Percentiles rank a stretch among this genome's conserved stretches.
These are phyloP conservation scores for Globisporangium megalacanthum DNA, from an alignment of 352 stramenopile species.

Conservation along the genomic window DNA sequence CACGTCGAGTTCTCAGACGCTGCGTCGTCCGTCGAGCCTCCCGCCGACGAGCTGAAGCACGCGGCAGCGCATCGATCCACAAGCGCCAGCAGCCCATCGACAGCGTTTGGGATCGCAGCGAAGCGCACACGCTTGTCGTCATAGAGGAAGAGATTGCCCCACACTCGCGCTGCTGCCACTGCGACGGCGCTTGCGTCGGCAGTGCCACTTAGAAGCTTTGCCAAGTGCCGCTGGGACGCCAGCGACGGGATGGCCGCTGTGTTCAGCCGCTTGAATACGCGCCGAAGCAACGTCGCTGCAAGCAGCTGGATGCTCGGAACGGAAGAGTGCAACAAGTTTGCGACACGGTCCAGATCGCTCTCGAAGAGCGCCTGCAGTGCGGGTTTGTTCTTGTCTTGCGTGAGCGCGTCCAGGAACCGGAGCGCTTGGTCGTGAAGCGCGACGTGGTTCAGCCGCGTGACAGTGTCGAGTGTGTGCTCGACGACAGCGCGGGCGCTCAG, in stretches of 20 bases:
- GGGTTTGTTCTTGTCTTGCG: constrained; percentile 34
- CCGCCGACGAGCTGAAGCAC: neutral
- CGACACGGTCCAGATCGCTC: constrained; percentile 43
- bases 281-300: constrained; percentile 32
- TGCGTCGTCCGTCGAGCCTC: too few relatives aligned
- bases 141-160: constrained; percentile 56
- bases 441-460: constrained; percentile 30
- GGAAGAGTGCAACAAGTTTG: constrained; percentile 44
- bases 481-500: constrained; percentile 31
- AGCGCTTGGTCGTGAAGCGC: constrained; percentile 42
- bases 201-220: constrained; percentile 21
- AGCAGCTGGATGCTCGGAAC: constrained; percentile 22
- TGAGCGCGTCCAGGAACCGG: constrained; percentile 42
- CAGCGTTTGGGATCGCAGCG: constrained; percentile 25
- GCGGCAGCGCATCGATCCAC: constrained; percentile 17
- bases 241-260: constrained; percentile 26
- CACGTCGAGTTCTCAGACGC: too few relatives aligned
- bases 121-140: constrained; percentile 52
- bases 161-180: constrained; percentile 40
- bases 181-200: constrained; percentile 11
- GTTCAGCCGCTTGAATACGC: constrained; percentile 60
- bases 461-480: constrained; percentile 25
- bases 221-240: constrained; percentile 39
- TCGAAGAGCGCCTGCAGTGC: constrained; percentile 39
- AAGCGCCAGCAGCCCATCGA: constrained; percentile 36